Evolutionary conservation across 345 rosid species (phyloP).

Genomic region (Rhodamnia rubescens): DNA sequence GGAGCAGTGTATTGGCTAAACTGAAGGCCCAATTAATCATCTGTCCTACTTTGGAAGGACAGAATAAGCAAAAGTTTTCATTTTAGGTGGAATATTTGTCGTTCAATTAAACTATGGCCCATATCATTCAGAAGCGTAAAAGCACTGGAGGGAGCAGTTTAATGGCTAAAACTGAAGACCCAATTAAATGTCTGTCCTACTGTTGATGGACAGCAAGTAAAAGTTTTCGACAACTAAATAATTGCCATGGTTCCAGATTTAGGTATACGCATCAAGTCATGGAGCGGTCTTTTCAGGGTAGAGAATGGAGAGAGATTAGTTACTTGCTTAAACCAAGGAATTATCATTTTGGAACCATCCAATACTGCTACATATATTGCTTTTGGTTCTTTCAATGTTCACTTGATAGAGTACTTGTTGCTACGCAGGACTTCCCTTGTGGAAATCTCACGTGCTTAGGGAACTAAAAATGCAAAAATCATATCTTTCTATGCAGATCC

Average conservation of each 20-base stretch:
- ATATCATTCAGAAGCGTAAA: neutral
- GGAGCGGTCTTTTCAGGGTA: neutral
- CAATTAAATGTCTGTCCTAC: neutral
- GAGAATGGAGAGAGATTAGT: neutral
- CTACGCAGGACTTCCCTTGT: neutral
- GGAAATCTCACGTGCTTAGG: neutral
- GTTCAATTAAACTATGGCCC: neutral
- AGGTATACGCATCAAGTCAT: neutral
- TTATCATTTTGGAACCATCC: neutral
- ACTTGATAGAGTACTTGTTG: neutral
- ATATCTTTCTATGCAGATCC: constrained; percentile 32
- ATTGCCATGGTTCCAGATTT: neutral
- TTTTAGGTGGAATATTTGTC: neutral
- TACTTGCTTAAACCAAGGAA: neutral
- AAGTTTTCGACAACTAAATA: neutral
- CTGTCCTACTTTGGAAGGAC: neutral
- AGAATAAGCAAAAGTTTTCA: neutral
- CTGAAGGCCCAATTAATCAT: neutral
- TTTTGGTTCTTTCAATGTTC: neutral
- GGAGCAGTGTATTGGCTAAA: neutral
- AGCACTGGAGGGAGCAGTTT: neutral
- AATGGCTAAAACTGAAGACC: neutral
- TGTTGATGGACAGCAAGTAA: neutral
- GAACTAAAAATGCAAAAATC: neutral
- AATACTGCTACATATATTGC: neutral